Evolutionary conservation across 1,284 basidiomycete genomes (phyloP).

Genomic region (Heterobasidion annosum): DNA sequence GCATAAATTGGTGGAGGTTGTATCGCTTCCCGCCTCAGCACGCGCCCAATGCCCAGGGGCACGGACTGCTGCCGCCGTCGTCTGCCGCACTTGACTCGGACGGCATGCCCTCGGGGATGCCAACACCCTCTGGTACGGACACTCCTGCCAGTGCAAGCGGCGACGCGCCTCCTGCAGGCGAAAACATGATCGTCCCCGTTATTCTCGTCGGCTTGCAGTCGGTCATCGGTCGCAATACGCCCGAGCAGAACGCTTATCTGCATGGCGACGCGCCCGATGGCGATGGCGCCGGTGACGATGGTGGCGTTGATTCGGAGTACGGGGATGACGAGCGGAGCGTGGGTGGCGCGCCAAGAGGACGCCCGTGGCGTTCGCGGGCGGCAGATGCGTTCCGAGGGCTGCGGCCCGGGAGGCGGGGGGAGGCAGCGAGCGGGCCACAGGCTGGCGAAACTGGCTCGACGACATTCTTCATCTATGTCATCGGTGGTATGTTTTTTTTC

Average conservation of each 20-base stretch:
- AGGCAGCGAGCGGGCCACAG: neutral
- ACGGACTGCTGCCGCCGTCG: neutral
- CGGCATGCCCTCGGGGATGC: neutral
- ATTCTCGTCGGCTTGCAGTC: constrained; percentile 76
- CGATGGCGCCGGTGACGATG: constrained; percentile 3
- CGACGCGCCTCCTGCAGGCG: constrained; percentile 10
- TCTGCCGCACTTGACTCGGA: neutral
- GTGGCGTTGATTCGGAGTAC: neutral
- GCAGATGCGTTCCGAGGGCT: constrained; percentile 50
- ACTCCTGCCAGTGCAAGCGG: neutral
- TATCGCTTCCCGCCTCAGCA: constrained; percentile 59
- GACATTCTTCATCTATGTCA: constrained; percentile 76
- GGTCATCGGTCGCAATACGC: constrained; percentile 28
- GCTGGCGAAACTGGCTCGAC: constrained; percentile 40
- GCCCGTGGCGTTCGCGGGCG: constrained; percentile 25
- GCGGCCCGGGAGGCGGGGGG: constrained; percentile 30
- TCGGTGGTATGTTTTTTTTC: constrained; percentile 43
- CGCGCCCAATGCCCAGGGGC: neutral
- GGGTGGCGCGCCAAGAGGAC: constrained; percentile 13
- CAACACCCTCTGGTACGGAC: constrained; percentile 3
- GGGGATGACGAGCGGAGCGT: neutral
- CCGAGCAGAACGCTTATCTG: neutral
- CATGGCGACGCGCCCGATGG: neutral
- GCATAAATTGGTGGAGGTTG: constrained; percentile 75
- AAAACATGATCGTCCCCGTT: constrained; percentile 52